Conservation (phyloP, 495 filamentous ascomycete species). For the Aspergillus cristatus region DNA sequence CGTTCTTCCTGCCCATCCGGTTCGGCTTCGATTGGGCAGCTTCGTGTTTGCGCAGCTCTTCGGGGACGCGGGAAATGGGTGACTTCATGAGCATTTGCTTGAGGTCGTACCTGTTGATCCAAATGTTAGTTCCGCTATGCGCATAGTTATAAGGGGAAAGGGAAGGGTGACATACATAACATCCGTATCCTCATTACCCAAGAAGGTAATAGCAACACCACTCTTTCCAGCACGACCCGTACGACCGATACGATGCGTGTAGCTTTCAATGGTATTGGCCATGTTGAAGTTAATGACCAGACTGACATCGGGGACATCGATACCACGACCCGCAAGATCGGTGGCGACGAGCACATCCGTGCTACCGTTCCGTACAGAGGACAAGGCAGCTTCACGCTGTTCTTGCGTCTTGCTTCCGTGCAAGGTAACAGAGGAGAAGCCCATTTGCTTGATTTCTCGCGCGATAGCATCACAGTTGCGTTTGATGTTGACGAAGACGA, state of each 20-base stretch:
- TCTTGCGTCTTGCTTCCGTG: conserved; percentile 97
- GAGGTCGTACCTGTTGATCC: conserved; percentile 56
- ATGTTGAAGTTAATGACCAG: conserved; percentile 99
- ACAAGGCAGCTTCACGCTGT: conserved; percentile 89
- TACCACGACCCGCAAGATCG: conserved; percentile 94
- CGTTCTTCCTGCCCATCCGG: conserved; percentile 51
- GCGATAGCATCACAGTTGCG: conserved; percentile 96
- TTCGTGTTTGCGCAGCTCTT: conserved; percentile 90
- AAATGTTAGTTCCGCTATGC: conserved; percentile 7
- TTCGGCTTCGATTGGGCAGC: conserved; percentile 78
- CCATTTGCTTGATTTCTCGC: conserved; percentile 89
- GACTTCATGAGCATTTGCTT: conserved; percentile 95
- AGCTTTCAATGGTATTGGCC: conserved; percentile 86
- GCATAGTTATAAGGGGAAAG: not conserved
- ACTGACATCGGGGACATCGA: conserved; percentile 90
- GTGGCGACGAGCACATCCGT: conserved; percentile 94
- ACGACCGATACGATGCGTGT: conserved; percentile 95
- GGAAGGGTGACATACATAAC: conserved; percentile 59
- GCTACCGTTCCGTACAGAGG: conserved; percentile 68
- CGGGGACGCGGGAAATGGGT: conserved; percentile 79
- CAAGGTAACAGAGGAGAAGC: conserved; percentile 81
- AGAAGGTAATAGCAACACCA: conserved; percentile 93
- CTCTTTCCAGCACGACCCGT: conserved; percentile 97
- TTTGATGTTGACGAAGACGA: conserved; percentile 99
- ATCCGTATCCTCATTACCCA: conserved; percentile 87